Base-by-base conservation (phyloP, 2,329 filamentous ascomycete genomes). In the Monosporascus sp. region DNA sequence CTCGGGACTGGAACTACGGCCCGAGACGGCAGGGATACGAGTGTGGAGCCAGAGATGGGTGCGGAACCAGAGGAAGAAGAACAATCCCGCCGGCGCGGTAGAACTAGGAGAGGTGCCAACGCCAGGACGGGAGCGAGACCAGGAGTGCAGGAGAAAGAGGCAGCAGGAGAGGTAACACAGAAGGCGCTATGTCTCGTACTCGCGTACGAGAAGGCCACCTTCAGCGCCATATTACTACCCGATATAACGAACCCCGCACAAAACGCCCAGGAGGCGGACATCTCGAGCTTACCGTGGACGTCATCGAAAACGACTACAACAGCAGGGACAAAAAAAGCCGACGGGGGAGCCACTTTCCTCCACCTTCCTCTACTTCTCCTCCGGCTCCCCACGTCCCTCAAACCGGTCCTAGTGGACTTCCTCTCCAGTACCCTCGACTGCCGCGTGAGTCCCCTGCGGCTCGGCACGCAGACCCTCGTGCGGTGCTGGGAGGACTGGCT, bases 371-470 rank as follows among this genome's bases (percentile, higher is more conserved):
- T 84, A 0, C 68, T 84, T 2, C 67, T 85, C 1, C 65, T 82
- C 31, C 74, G 80, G 24, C 82, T 84, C 78, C 81, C 81, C 0
- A 68, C 75, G 4, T 67, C 78, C 2, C 68, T 84, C 1, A 81
- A 80, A 58, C 54, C 68, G 2, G 68, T 78, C 20, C 59, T 84
- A 0, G 55, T 71, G n/a, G 73, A 77, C 22, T 85, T 83, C 64
- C 66, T 85, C 11, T 70, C 74, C 3, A 73, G 66, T 43, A 75
- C 75, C 0, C 84, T 84, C 57, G 81, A 85, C 67, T 82, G 79
- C 56, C 79, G 78, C 27, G 74, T 83, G 45, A 76, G 72, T 51
- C 69, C 77, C 4, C 65, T 84, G 43, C 70, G 70, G 1, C 63
- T 84, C 2, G 77, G 78, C 6, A 81, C 79, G 7, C 71, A 71